Conservation (phyloP, 2,329 filamentous ascomycete genomes). For the Ophiocordyceps sinensis region DNA sequence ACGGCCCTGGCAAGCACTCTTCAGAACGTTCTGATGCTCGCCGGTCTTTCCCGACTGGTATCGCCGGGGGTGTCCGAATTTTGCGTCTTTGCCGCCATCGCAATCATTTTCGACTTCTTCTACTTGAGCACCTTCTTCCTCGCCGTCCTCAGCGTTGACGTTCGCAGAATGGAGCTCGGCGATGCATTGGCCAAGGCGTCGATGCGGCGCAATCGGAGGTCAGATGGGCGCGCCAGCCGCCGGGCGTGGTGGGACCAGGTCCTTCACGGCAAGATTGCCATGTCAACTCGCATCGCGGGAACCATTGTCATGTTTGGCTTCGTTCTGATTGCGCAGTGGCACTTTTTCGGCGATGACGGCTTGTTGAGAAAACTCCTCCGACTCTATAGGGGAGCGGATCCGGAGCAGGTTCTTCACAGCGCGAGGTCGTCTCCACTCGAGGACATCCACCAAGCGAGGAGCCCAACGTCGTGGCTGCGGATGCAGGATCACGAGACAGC, state of each 20-base stretch:
- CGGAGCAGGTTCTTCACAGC: slow-evolving; percentile 11
- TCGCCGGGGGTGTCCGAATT: slow-evolving; percentile 60
- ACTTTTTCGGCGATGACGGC: slow-evolving; percentile 54
- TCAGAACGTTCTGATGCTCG: slow-evolving; percentile 56
- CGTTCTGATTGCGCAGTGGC: slow-evolving; percentile 60
- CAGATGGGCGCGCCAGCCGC: slow-evolving; percentile 8
- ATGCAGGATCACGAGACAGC: slow-evolving; percentile 70
- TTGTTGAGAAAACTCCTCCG: slow-evolving; percentile 16
- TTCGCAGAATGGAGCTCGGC: slow-evolving; percentile 59
- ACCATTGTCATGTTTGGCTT: slow-evolving; percentile 60
- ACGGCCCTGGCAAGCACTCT: slow-evolving; percentile 51
- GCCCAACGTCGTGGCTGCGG: slow-evolving; percentile 61
- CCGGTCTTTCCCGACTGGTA: slow-evolving; percentile 49
- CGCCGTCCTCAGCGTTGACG: slow-evolving; percentile 65
- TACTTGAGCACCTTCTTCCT: slow-evolving; percentile 71
- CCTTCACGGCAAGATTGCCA: slow-evolving; percentile 47
- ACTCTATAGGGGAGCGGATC: slow-evolving; percentile 7
- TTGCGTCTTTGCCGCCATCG: slow-evolving; percentile 62
- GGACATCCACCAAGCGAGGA: slow-evolving; percentile 58
- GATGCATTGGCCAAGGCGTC: slow-evolving; percentile 51
- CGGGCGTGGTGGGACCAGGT: slow-evolving; percentile 43
- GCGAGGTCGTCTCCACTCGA: slow-evolving; percentile 30
- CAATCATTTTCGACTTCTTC: slow-evolving; percentile 62
- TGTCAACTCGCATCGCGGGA: slow-evolving; percentile 62
- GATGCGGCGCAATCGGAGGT: slow-evolving; percentile 21